Evolutionary conservation across 306 rosid species (phyloP).

Genomic region (Glycine latifolia): DNA sequence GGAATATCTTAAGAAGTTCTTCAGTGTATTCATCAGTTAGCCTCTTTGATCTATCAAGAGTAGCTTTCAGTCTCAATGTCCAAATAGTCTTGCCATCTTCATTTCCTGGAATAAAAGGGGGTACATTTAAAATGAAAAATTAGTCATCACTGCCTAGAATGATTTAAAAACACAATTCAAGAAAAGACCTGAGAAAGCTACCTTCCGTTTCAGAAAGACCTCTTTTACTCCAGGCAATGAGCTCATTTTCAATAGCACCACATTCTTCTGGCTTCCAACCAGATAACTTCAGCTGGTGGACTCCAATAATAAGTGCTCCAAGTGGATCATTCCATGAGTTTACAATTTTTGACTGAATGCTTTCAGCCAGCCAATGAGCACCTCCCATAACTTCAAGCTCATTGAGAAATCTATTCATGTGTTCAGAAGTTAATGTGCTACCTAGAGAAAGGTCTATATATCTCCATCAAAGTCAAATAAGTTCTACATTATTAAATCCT

Average conservation of each 20-base stretch:
- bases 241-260: slow-evolving; percentile 85
- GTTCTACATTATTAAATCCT: slow-evolving; percentile 25
- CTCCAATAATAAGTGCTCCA: slow-evolving; percentile 78
- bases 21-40: slow-evolving; percentile 96
- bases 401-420: slow-evolving; percentile 73
- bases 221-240: slow-evolving; percentile 84
- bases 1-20: slow-evolving; percentile 92
- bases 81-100: slow-evolving; percentile 94
- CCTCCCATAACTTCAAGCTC: slow-evolving; percentile 84
- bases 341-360: slow-evolving; percentile 67
- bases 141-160: slow-evolving; percentile 7
- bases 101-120: slow-evolving; percentile 60
- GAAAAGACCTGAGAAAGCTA: slow-evolving; percentile 38
- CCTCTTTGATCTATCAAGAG: slow-evolving; percentile 95
- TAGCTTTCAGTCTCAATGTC: slow-evolving; percentile 92
- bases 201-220: slow-evolving; percentile 91
- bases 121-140: slow-evolving; percentile 38
- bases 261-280: slow-evolving; percentile 94
- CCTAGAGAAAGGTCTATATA: slow-evolving; percentile 34
- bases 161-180: slow-evolving; percentile 27
- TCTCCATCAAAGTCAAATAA: slow-evolving; percentile 34
- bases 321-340: slow-evolving; percentile 87
- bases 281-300: slow-evolving; percentile 82
- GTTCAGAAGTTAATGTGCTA: slow-evolving; percentile 38
- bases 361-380: slow-evolving; percentile 74